Conservation (phyloP, 768 basidiomycete species). For the Epithele typhae region DNA sequence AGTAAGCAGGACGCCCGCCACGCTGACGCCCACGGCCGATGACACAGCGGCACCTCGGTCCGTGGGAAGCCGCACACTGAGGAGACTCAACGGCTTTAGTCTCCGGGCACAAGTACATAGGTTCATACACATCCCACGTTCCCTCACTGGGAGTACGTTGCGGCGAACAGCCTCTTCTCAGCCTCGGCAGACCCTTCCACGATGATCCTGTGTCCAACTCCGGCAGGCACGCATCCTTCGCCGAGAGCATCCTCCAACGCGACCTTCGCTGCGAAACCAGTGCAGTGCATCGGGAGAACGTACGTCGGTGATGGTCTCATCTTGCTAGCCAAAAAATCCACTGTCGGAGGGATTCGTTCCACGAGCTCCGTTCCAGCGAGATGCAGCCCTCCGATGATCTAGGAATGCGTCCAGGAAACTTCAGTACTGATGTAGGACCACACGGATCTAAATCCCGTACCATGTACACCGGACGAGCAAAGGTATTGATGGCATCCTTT, state of each 20-base stretch:
- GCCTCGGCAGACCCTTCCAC: constrained; percentile 43
- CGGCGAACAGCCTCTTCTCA: constrained; percentile 29
- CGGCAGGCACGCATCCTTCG: constrained; percentile 73
- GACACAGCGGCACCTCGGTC: not conserved
- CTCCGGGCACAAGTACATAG: not conserved
- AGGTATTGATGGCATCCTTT: constrained; percentile 57
- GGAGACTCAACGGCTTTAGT: constrained; percentile 1
- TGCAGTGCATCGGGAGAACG: constrained; percentile 82
- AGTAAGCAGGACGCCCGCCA: constrained; percentile 10
- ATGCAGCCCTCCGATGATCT: constrained; percentile 82
- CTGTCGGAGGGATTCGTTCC: constrained; percentile 61
- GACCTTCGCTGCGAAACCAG: constrained; percentile 73
- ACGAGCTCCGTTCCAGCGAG: constrained; percentile 68
- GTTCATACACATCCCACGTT: no score
- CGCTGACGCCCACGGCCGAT: constrained; percentile 15
- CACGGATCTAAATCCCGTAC: constrained; percentile 31
- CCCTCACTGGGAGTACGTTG: constrained; percentile 11
- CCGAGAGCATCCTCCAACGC: constrained; percentile 68
- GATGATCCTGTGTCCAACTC: constrained; percentile 64
- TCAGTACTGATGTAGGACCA: no score
- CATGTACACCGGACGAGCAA: constrained; percentile 74
- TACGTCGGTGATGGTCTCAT: constrained; percentile 63
- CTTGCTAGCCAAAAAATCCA: constrained; percentile 61
- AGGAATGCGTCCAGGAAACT: no score
- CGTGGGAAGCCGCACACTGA: constrained; percentile 5